Base-by-base conservation (phyloP, 176 grass and related monocot species). In the Phragmites australis region DNA sequence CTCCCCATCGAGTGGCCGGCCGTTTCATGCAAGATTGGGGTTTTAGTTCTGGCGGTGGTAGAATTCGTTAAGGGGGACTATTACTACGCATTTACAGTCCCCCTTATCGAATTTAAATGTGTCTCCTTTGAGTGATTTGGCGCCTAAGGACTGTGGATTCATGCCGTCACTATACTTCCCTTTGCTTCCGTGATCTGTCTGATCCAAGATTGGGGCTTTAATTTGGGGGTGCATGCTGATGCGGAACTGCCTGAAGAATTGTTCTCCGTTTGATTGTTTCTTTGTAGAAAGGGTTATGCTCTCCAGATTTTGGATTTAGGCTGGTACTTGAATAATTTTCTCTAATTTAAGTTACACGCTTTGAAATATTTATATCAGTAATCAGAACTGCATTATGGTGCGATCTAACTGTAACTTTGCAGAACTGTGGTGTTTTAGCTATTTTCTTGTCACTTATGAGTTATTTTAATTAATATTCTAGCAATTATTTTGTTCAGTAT, bases 321-420 rank as follows among this genome's bases (percentile, higher is more conserved):
- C 16, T 41, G 18, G 32, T 58, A 19, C 5, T 6, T 64, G 6
- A 2, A 2, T 15, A 78, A 22, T 31, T 50, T 78, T 56, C 16
- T n/a, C 6, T 49, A 34, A 21, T 32, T 48, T 48, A 41, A 13
- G 23, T 29, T 67, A 27, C 22, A n/a, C 6, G 49, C n/a, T 60
- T 19, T 16, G 2, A 40, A 58, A 60, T 70, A 26, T 76, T 15
- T 26, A 37, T 8, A 5, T 11, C 59, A 26, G 34, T 37, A 57
- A 5, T 52, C 44, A 34, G 25, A 59, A 15, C 40, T 49, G 47
- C 21, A n/a, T 16, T 14, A 74, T 80, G 21, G 58, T 25, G 60
- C 50, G 59, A 74, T 79, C 61, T 75, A 56, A 80, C 76, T 72
- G 83, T 41, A 18, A 65, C 22, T 57, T 57, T 45, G 3, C 34